phyloP scores from a whole-genome alignment of 129 eudicot genomes.

The Sambucus nigra region DNA sequence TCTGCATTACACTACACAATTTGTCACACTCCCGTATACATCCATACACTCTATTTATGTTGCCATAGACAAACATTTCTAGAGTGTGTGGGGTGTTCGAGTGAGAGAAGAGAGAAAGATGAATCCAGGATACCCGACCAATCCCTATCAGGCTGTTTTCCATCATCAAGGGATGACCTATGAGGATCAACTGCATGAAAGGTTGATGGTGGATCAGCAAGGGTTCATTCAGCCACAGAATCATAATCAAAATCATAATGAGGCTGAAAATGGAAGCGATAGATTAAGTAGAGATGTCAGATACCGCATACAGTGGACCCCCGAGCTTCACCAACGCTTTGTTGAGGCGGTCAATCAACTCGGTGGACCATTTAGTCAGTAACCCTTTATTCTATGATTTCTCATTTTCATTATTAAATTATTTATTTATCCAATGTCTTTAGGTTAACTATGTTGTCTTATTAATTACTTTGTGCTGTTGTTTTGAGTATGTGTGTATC shows the following conservation, averaged over 20 bases:
- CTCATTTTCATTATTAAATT: background rate
- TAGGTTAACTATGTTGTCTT: too few relatives aligned
- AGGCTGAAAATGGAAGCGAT: too few relatives aligned
- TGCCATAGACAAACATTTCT: background rate
- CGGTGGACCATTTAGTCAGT: conserved; percentile 22
- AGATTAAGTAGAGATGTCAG: conserved; percentile 5
- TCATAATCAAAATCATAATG: background rate
- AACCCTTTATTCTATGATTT: background rate
- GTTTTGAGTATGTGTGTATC: too few relatives aligned
- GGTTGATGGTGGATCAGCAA: background rate
- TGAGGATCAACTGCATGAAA: background rate
- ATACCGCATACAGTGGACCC: conserved; percentile 28
- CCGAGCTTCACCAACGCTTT: conserved; percentile 23
- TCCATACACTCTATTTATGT: background rate
- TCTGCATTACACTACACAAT: background rate
- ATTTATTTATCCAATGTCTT: too few relatives aligned
- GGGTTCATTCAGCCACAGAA: background rate
- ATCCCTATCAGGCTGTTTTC: background rate
- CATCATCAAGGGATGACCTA: background rate
- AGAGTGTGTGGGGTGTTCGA: background rate
- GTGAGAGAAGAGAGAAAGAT: background rate
- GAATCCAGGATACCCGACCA: background rate
- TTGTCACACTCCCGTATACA: background rate
- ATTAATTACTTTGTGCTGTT: too few relatives aligned
- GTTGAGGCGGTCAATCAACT: conserved; percentile 20